Base-by-base conservation (phyloP, 108 stramenopile species). In the Nitzschia inconspicua region DNA sequence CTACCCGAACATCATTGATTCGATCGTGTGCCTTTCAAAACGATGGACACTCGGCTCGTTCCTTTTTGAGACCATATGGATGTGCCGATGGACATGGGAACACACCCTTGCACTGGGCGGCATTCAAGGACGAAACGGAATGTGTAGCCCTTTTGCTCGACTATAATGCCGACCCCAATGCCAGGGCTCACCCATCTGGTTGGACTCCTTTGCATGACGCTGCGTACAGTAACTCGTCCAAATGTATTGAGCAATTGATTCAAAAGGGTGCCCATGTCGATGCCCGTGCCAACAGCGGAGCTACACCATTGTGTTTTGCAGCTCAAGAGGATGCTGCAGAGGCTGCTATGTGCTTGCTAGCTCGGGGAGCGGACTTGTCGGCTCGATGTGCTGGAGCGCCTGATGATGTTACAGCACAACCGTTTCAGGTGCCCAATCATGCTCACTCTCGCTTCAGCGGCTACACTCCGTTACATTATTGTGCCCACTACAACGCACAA, bases 201-300 rank as follows among this genome's bases (percentile, higher is more conserved):
- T 91, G 88, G 88, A 86, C 94, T 16, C 88, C 94, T 19, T 63
- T 92, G 28, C 88, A 90, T 60, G 87, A 92, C 76, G 88, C 90
- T 30, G 85, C 89, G 2, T 86, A 88, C 69, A 84, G 86, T 24
- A 85, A 91, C 65, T 76, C 83, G n/a, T 63, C 61, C 19, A 79
- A 73, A 34, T 80, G 84, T n/a, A 76, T 89, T 20, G 72, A 50
- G 31, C 79, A 83, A 0, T 64, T 95, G 16, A 48, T 89, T 49
- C 65, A 56, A 31, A 80, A 87, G 30, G 90, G 90, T 8, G 91
- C 94, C 9, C 47, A 73, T 34, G 82, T 95, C 9, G 80, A 90
- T 79, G 76, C 85, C 4, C 63, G 78, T 14, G 85, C 83, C 20
- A 86, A 83, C 58, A 79, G 79, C 22, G 93, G 93, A 4, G 86